These are phyloP conservation scores for Starmera caribaea DNA, from an alignment of 805 yeast genomes.

Conservation along the genomic window DNA sequence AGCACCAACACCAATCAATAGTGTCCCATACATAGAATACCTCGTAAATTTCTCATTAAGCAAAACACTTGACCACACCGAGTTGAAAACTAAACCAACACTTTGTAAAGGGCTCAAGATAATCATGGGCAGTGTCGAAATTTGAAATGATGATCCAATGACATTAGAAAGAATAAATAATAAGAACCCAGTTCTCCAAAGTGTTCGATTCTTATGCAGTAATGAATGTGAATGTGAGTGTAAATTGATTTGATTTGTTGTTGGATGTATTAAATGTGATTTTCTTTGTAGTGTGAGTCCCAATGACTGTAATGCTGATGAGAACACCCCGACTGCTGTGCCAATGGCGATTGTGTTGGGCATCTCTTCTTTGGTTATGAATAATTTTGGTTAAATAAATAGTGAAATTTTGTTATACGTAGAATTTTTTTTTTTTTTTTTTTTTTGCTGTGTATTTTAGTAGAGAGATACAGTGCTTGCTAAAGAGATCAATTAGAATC, in stretches of 20 bases:
- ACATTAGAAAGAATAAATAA: conserved; percentile 67
- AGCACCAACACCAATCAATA: conserved; percentile 65
- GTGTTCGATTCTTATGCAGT: conserved; percentile 28
- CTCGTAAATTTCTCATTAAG: conserved; percentile 60
- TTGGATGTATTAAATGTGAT: conserved; percentile 42
- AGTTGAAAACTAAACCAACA: conserved; percentile 80
- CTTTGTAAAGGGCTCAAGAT: conserved; percentile 78
- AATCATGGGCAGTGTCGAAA: conserved; percentile 74
- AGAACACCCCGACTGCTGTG: conserved; percentile 58
- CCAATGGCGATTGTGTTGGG: conserved; percentile 36
- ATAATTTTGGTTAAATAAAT: too few species aligned
- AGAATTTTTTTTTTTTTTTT: not conserved
- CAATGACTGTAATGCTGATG: conserved; percentile 71
- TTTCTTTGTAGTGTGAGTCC: conserved; percentile 79
- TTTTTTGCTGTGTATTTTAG: too few species aligned
- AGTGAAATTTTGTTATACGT: too few species aligned
- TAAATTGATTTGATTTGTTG: conserved; percentile 20
- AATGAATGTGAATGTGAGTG: conserved; percentile 9
- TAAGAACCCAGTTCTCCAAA: conserved; percentile 70
- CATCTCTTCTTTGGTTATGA: too few species aligned
- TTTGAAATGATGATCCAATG: conserved; percentile 74
- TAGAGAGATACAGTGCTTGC: too few species aligned
- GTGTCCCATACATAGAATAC: conserved; percentile 52
- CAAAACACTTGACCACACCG: conserved; percentile 58
- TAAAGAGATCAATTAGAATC: too few species aligned